A percentile compares a stretch with the other conserved stretches of the same genome.
phyloP scores from a whole-genome alignment of 2,329 filamentous ascomycete species.

The Hawksworthiomyces lignivorus region DNA sequence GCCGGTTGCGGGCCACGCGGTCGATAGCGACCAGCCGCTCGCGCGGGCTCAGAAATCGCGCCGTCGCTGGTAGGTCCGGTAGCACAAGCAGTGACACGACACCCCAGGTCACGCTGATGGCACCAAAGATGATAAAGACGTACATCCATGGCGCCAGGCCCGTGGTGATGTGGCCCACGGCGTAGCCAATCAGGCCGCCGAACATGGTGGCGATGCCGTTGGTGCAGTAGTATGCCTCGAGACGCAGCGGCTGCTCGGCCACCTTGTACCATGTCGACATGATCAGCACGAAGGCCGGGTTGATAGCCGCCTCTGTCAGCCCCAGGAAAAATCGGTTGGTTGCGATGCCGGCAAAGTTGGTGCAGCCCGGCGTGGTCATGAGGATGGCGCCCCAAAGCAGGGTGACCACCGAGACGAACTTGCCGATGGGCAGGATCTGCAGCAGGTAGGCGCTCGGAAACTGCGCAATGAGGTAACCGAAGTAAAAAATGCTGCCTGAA shows the following conservation, averaged over 20 bases:
- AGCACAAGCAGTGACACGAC: slow-evolving; percentile 21
- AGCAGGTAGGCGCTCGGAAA: slow-evolving; percentile 39
- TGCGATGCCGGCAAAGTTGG: slow-evolving; percentile 34
- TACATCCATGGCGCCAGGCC: slow-evolving; percentile 28
- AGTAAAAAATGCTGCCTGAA: slow-evolving; percentile 9
- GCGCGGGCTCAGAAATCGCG: slow-evolving; percentile 49
- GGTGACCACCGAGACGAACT: slow-evolving; percentile 37
- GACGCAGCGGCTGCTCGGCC: slow-evolving; percentile 46
- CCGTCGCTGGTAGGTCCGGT: slow-evolving; percentile 53
- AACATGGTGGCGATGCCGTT: slow-evolving; percentile 68
- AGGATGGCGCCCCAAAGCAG: slow-evolving; percentile 19
- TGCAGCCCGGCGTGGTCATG: slow-evolving; percentile 11
- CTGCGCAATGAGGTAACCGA: slow-evolving; percentile 40
- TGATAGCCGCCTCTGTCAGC: slow-evolving; percentile 46
- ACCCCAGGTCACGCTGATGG: slow-evolving; percentile 24
- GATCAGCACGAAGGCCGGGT: slow-evolving; percentile 48
- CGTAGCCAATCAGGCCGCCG: slow-evolving; percentile 73
- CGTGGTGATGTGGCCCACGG: slow-evolving; percentile 69
- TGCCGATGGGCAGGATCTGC: slow-evolving; percentile 40
- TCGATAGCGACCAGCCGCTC: slow-evolving; percentile 51
- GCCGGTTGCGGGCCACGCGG: slow-evolving; percentile 30
- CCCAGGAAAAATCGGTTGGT: slow-evolving; percentile 46
- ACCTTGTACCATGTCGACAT: slow-evolving; percentile 50
- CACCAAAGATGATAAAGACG: slow-evolving; percentile 16
- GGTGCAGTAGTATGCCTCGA: slow-evolving; percentile 49